These are phyloP conservation scores for Mitragyna speciosa DNA, from an alignment of 257 asterid species.

Conservation along the genomic window DNA sequence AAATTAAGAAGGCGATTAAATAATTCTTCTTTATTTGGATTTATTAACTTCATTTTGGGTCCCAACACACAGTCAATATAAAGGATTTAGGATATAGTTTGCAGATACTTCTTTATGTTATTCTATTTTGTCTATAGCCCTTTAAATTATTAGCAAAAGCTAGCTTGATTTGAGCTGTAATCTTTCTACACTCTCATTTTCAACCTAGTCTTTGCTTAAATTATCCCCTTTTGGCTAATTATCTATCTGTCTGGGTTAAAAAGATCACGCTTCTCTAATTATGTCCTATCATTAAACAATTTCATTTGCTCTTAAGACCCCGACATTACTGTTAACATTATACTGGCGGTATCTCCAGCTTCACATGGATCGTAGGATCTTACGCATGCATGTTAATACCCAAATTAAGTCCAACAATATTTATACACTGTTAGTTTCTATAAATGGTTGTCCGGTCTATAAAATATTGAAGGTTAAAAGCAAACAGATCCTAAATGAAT, in stretches of 20 bases:
- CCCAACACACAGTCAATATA: neutral
- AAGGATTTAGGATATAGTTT: neutral
- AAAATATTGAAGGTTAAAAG: neutral
- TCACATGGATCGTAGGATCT: slow-evolving; percentile 10
- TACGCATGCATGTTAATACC: neutral
- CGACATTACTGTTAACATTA: neutral
- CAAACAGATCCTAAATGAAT: neutral
- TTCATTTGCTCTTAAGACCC: neutral
- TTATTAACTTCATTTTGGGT: neutral
- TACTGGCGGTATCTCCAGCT: neutral
- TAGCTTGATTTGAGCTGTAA: no score
- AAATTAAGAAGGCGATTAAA: neutral
- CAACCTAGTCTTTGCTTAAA: no score
- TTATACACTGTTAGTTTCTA: neutral
- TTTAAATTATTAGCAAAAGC: no score
- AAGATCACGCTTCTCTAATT: no score
- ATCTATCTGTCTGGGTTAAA: no score
- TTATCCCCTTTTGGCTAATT: no score
- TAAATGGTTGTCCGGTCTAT: neutral
- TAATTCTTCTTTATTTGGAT: neutral
- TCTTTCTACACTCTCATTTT: no score
- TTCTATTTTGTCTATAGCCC: no score
- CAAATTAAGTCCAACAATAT: neutral
- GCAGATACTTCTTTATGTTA: no score
- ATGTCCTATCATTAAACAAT: no score